Conservation (phyloP, 1,284 basidiomycete species). For the Leucoagaricus sp. region DNA sequence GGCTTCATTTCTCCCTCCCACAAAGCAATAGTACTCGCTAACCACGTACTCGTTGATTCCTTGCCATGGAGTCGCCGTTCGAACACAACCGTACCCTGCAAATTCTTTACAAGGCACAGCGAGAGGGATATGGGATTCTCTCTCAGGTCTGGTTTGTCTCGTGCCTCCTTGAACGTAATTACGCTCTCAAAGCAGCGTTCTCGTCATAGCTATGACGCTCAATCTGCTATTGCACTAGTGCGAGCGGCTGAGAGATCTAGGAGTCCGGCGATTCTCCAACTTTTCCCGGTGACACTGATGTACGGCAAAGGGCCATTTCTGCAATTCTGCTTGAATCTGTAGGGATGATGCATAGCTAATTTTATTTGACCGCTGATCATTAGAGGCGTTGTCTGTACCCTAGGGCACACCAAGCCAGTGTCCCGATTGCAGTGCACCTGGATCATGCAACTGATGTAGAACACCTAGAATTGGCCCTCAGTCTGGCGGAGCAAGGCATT, state of each 20-base stretch:
- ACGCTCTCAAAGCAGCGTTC: background rate
- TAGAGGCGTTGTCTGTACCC: background rate
- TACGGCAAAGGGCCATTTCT: conserved; percentile 50
- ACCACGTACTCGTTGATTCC: no score
- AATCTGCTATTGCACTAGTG: conserved; percentile 46
- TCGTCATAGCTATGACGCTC: conserved; percentile 42
- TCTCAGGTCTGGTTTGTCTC: conserved; percentile 42
- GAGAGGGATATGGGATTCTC: conserved; percentile 46
- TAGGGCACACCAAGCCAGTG: conserved; percentile 46
- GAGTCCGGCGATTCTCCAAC: conserved; percentile 47
- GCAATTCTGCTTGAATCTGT: conserved; percentile 47
- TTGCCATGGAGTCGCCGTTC: conserved; percentile 20
- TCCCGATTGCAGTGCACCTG: conserved; percentile 50
- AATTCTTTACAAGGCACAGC: conserved; percentile 44
- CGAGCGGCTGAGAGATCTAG: conserved; percentile 46
- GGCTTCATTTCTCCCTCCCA: no score
- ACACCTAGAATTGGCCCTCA: conserved; percentile 47
- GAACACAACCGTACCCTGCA: conserved; percentile 41
- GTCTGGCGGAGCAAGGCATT: conserved; percentile 48
- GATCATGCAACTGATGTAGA: conserved; percentile 51
- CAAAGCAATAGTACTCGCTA: no score
- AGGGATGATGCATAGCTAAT: conserved; percentile 15
- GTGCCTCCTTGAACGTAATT: background rate
- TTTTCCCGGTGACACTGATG: conserved; percentile 48
- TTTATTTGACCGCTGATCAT: no score